phyloP scores from a whole-genome alignment of 768 basidiomycete species.

The Heimioporus sp. region DNA sequence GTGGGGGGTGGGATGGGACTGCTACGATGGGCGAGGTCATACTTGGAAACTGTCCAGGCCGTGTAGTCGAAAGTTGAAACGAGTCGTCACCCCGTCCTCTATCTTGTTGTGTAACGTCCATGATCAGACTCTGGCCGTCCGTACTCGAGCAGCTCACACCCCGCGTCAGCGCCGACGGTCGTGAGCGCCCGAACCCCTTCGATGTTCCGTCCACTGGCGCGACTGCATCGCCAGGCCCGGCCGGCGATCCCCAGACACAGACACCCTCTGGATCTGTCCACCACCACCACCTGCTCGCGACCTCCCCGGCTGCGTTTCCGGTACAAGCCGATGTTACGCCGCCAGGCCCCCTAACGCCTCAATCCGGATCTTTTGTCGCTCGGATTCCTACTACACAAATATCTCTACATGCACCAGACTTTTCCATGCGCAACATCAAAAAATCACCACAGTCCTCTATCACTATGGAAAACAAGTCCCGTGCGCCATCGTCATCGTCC shows the following conservation, averaged over 20 bases:
- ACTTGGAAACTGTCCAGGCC: constrained; percentile 23
- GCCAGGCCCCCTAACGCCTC: constrained; percentile 48
- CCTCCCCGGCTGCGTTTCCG: constrained; percentile 17
- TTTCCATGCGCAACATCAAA: constrained; percentile 70
- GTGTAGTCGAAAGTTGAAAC: background rate
- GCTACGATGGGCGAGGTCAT: constrained; percentile 39
- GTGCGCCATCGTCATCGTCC: constrained; percentile 42
- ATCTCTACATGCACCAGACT: constrained; percentile 83
- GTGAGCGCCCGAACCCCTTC: constrained; percentile 59
- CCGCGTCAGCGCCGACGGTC: constrained; percentile 41
- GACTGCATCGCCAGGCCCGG: constrained; percentile 12
- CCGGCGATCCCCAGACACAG: constrained; percentile 12
- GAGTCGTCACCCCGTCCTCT: background rate
- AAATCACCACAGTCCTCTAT: constrained; percentile 32
- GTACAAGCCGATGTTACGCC: constrained; percentile 37
- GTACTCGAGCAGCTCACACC: constrained; percentile 61
- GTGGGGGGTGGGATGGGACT: constrained; percentile 54
- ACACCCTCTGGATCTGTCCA: constrained; percentile 17
- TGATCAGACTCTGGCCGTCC: constrained; percentile 67
- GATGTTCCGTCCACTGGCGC: constrained; percentile 40
- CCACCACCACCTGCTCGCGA: constrained; percentile 29
- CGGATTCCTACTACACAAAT: constrained; percentile 58
- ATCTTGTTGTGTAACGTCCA: constrained; percentile 11
- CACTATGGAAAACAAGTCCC: constrained; percentile 35
- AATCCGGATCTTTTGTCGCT: constrained; percentile 46